Percentiles rank a stretch among this genome's conserved stretches.
phyloP scores from a whole-genome alignment of 2,329 filamentous ascomycete genomes.

The Whalleya microplaca region DNA sequence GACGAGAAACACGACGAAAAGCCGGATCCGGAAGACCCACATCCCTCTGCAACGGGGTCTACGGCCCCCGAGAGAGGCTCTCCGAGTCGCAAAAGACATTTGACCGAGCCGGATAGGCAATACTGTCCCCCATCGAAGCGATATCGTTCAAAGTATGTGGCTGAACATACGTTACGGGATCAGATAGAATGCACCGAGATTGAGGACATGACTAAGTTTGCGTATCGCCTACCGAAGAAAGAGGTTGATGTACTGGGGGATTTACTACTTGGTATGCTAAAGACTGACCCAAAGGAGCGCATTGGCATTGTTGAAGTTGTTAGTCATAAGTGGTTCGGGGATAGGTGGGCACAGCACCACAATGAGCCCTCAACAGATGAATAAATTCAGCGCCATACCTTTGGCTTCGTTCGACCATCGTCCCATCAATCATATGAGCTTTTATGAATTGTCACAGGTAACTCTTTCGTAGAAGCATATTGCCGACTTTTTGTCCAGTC shows the following conservation, averaged over 20 bases:
- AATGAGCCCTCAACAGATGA: conserved; percentile 44
- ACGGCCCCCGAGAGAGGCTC: background rate
- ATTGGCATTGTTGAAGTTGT: conserved; percentile 11
- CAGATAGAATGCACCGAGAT: conserved; percentile 3
- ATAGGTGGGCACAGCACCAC: conserved; percentile 3
- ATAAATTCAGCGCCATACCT: no score
- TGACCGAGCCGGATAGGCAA: background rate
- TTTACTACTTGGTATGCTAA: conserved; percentile 14
- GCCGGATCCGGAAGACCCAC: no score
- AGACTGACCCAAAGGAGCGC: conserved; percentile 10
- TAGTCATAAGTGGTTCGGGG: conserved; percentile 12
- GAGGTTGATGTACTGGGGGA: conserved; percentile 8
- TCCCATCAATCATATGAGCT: no score
- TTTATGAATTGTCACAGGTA: no score
- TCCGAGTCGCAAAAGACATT: background rate
- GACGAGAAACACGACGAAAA: no score
- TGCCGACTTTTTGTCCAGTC: no score
- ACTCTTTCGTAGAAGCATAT: no score
- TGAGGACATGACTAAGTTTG: conserved; percentile 4
- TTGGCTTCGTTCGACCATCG: no score
- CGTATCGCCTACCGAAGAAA: conserved; percentile 7
- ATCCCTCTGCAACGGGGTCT: background rate
- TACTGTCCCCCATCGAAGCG: no score
- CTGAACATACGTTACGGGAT: conserved; percentile 5
- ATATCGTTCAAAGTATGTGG: background rate